A percentile compares a stretch with the other conserved stretches of the same genome.
Evolutionary conservation across 331 rosid genomes (phyloP).

Genomic region (Rosa hybrid): DNA sequence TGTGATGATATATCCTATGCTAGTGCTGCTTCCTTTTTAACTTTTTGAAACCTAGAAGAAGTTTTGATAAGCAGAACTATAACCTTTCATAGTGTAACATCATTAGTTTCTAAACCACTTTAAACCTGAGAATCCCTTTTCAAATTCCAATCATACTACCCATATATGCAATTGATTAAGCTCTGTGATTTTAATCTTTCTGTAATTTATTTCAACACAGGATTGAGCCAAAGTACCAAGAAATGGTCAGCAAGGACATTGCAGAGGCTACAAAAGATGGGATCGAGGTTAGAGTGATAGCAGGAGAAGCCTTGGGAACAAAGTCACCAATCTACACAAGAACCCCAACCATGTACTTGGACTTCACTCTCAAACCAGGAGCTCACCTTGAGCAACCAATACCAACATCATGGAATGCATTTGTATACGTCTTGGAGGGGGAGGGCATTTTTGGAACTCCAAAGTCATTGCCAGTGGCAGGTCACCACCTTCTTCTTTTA

Average conservation of each 20-base stretch:
- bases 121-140: neutral
- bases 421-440: constrained; percentile 80
- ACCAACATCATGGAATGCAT: constrained; percentile 80
- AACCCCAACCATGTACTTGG: constrained; percentile 90
- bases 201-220: constrained; percentile 31
- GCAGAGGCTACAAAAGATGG: constrained; percentile 68
- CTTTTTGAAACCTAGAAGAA: neutral
- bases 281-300: constrained; percentile 71
- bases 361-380: constrained; percentile 77
- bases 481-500: constrained; percentile 78
- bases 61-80: neutral
- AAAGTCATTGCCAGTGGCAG: constrained; percentile 41
- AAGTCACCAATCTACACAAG: constrained; percentile 83
- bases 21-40: constrained; percentile 19
- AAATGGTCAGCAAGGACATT: constrained; percentile 70
- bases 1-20: constrained; percentile 15
- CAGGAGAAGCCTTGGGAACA: constrained; percentile 84
- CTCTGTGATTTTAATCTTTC: neutral
- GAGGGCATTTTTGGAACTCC: constrained; percentile 72
- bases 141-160: neutral
- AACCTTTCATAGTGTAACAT: neutral
- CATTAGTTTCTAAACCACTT: neutral
- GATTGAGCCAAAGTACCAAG: constrained; percentile 93
- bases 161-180: neutral
- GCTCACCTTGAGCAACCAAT: constrained; percentile 66